phyloP scores from a whole-genome alignment of 2,329 filamentous ascomycete genomes.

The Basipetospora chlamydospora region DNA sequence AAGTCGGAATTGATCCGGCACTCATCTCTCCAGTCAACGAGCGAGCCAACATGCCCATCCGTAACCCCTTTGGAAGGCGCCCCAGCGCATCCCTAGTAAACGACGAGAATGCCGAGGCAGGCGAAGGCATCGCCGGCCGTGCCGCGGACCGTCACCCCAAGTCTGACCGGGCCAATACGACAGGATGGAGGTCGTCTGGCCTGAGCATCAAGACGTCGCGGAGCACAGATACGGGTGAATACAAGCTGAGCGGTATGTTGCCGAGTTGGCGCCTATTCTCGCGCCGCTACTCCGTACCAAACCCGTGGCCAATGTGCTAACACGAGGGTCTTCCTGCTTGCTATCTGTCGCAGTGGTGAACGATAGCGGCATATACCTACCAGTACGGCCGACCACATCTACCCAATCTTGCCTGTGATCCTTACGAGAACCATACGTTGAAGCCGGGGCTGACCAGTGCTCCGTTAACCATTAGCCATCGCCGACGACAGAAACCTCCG shows the following conservation, averaged over 20 bases:
- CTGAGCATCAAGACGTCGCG: conserved; percentile 46
- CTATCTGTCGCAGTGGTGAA: conserved; percentile 60
- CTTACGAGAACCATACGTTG: background rate
- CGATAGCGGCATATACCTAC: conserved; percentile 87
- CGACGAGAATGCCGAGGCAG: conserved; percentile 38
- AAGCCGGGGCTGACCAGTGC: too few species aligned
- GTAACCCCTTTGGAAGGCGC: conserved; percentile 56
- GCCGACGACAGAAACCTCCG: conserved; percentile 67
- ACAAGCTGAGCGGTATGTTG: conserved; percentile 63
- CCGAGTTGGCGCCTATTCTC: conserved; percentile 4
- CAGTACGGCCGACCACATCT: conserved; percentile 40
- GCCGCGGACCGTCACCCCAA: conserved; percentile 20
- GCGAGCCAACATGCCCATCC: conserved; percentile 56
- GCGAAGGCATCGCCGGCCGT: conserved; percentile 19
- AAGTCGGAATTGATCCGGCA: too few species aligned
- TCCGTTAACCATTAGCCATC: too few species aligned
- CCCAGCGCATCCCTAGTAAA: conserved; percentile 28
- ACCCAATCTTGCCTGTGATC: too few species aligned
- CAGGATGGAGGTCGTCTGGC: conserved; percentile 42
- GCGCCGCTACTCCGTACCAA: background rate
- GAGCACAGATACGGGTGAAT: conserved; percentile 53
- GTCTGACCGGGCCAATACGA: conserved; percentile 48
- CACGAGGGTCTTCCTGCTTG: too few species aligned
- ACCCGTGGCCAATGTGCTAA: too few species aligned
- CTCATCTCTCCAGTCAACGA: too few species aligned